Evolutionary conservation across 2,329 filamentous ascomycete species (phyloP), one percentile per base, ranked within the genome.

Genomic region (Aspergillus vadensis): DNA sequence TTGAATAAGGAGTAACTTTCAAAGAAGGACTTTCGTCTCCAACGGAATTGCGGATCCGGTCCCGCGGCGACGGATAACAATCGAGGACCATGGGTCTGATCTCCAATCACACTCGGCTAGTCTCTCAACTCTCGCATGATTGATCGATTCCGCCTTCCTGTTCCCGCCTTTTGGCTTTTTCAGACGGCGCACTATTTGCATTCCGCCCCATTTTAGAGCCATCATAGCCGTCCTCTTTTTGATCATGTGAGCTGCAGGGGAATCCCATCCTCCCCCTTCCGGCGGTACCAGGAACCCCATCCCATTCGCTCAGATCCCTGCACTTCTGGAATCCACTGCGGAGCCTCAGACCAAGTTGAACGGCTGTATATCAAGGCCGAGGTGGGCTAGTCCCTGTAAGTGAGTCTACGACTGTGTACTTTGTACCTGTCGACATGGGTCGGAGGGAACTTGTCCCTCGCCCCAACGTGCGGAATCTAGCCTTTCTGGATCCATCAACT

Each of bases 51-150:
- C 66, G 60, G 66, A 70, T 70, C 72, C 68, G 68, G 68, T 74
- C 70, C 74, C 74, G 72, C 74, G 72, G 68, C 68, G 73, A 73
- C 70, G 73, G 72, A 70, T 74, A 68, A 61, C 58, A 67, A 57
- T 55, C 32, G 56, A 50, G 30, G 25, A 49, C 57, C 55, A 59
- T 62, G 56, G 63, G 57, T 59, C 44, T 32, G 48, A 17, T 53
- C 50, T 58, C 53, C 47, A 41, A 50, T 52, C 53, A 50, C 25
- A n/a, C 14, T 30, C 47, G 47, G 25, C 25, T 50, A 57, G 56
- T 52, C 38, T 59, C 48, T 57, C 47, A 52, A 51, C 36, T 27
- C 30, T 57, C 15, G 36, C 15, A 38, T 55, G 43, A 50, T 57
- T 55, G 30, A 44, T 52, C 19, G 50, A 55, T 32, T 39, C 50